Evolutionary conservation across 495 filamentous ascomycete genomes (phyloP).

Genomic region (Emericellopsis terricola): DNA sequence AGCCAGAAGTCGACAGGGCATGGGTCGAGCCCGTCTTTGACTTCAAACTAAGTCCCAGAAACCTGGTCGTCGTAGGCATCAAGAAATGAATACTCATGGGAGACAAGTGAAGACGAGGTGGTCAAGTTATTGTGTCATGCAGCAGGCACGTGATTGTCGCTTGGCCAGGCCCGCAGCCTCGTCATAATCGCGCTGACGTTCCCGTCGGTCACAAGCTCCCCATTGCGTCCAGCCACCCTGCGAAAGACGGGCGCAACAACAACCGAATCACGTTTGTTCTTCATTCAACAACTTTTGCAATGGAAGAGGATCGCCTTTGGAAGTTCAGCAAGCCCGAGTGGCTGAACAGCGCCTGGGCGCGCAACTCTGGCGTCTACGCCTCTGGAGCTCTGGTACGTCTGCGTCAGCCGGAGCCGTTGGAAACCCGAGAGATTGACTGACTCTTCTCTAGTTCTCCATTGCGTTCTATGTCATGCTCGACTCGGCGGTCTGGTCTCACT

Average conservation of each 20-base stretch:
- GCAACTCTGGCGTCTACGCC: slow-evolving; percentile 67
- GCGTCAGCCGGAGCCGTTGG: not conserved
- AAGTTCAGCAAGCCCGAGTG: slow-evolving; percentile 71
- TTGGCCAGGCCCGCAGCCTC: too few species aligned
- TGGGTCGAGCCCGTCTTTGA: slow-evolving; percentile 95
- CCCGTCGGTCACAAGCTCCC: too few species aligned
- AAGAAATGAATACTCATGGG: too few species aligned
- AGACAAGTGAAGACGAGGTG: too few species aligned
- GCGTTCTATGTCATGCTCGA: slow-evolving; percentile 96
- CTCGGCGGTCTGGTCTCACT: slow-evolving; percentile 71
- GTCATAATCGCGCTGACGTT: too few species aligned
- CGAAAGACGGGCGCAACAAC: too few species aligned
- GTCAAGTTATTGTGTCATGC: too few species aligned
- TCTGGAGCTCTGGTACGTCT: slow-evolving; percentile 67
- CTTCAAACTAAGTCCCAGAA: slow-evolving; percentile 72
- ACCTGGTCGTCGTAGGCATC: slow-evolving; percentile 75
- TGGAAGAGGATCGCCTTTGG: slow-evolving; percentile 53
- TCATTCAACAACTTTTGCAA: slow-evolving; percentile 6
- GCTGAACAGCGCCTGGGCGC: slow-evolving; percentile 71
- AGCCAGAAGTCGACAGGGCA: slow-evolving; percentile 44
- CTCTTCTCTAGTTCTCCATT: slow-evolving; percentile 66
- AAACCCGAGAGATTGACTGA: too few species aligned
- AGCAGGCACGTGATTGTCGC: too few species aligned
- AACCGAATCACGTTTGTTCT: too few species aligned
- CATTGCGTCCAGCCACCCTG: too few species aligned